Evolutionary conservation across 345 rosid genomes (phyloP), one percentile per base, ranked within the genome.

Genomic region (Microthlaspi erraticum): DNA sequence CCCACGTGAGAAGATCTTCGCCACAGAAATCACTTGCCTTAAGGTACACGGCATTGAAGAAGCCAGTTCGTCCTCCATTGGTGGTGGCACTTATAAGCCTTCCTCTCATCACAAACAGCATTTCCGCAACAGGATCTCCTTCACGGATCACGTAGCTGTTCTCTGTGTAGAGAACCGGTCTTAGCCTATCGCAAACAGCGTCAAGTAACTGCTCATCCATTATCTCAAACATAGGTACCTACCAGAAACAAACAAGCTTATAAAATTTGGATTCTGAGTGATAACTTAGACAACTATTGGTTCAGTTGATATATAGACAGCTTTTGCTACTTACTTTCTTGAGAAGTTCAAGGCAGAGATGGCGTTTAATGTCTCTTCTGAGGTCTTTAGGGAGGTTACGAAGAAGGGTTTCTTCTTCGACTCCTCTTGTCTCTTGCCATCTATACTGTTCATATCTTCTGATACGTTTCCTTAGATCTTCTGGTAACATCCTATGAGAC

Each of bases 151-250:
- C 77, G 37, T 52, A 80, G 9, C 71, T 80, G 34, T 60, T 37
- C 38, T 77, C 74, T 2, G 71, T 77, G 73, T 66, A 71, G 1
- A 79, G 71, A 11, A 68, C 77, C 5, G 78, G 77, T 53, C 29
- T 70, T n/a, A 70, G 67, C 60, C 59, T 77, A 32, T 80, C 76
- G 36, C 79, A 77, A 36, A 79, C 60, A 0, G 82, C 82, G 5
- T 80, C 81, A 9, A 80, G 74, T 16, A 77, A 44, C 1, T 77
- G 81, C 18, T 80, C 83, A 41, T 80, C 81, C 79, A 77, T 80
- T 49, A 76, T 82, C 62, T 81, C 84, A 26, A 84, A 82, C 56
- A 84, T 60, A 50, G 88, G 86, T 4, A 84, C 86, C 86, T 84
- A 36, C 23, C 14, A 31, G 17, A 33, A 33, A 23, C 10, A 42